Base-by-base conservation (phyloP, 2,329 filamentous ascomycete genomes). In the Nannizziopsis barbatae region DNA sequence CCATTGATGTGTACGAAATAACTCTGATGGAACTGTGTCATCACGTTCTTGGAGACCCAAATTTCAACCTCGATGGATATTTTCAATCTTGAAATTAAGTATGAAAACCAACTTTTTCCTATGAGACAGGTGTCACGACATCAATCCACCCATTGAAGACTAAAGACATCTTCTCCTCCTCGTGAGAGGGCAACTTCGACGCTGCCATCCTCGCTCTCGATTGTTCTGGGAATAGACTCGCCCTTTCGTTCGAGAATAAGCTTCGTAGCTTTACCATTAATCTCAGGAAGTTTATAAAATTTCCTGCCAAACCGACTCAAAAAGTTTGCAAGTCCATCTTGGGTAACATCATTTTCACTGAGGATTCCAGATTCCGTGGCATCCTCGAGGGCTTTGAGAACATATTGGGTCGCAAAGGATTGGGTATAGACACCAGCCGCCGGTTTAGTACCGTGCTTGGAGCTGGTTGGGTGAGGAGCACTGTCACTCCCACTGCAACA, bases 391-490 rank as follows among this genome's bases (percentile, higher is more conserved):
- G 77, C 77, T 62, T 75, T 75, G 37, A 82, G 57, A 41, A 81
- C 77, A 47, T 76, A 70, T 33, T 75, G 74, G 20, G 77, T 70
- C 2, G 74, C 74, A 60, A 76, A 75, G 32, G 75, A 74, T 63
- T 81, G 79, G 7, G 79, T 81, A 62, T 81, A 79, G 18, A 81
- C 73, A 32, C 79, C 77, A 2, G 78, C 77, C 22, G 76, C 71
- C 33, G 51, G 49, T 22, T n/a, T 15, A 6, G 8, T 17, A 17
- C 64, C 66, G 48, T 72, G 69, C 67, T 81, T 81, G 53, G 75
- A 74, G 8, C 62, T 63, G 2, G 71, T 64, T 7, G 74, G 72
- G 62, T 82, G 79, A 61, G 84, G 83, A n/a, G 84, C 84, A 11
- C 75, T 80, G 62, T 87, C 84, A n/a, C 74, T 80, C 20, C 70